These are phyloP conservation scores for Xylaria castorea DNA, from an alignment of 495 filamentous ascomycete species.

Conservation along the genomic window DNA sequence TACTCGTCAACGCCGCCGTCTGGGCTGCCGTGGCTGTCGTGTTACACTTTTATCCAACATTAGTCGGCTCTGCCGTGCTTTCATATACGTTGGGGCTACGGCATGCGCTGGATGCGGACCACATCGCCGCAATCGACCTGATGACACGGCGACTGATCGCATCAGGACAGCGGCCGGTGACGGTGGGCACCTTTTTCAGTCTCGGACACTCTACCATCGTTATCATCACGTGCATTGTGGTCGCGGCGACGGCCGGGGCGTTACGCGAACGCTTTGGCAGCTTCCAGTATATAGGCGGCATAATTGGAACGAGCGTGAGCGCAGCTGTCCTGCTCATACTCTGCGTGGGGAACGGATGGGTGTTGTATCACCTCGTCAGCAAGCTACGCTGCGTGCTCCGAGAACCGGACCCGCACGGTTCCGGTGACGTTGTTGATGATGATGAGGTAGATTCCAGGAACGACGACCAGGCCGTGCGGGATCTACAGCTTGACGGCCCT, in stretches of 20 bases:
- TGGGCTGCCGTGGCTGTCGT: slow-evolving; percentile 79
- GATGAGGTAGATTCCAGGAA: slow-evolving; percentile 28
- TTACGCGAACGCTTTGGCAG: slow-evolving; percentile 78
- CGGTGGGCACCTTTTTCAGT: slow-evolving; percentile 94
- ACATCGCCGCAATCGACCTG: slow-evolving; percentile 95
- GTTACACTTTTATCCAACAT: slow-evolving; percentile 59
- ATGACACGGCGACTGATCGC: slow-evolving; percentile 94
- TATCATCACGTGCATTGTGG: slow-evolving; percentile 86
- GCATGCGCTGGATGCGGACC: slow-evolving; percentile 95
- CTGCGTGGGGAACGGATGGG: slow-evolving; percentile 84
- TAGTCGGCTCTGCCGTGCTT: slow-evolving; percentile 80
- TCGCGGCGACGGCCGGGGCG: slow-evolving; percentile 86
- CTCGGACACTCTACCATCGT: slow-evolving; percentile 95
- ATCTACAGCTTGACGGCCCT: slow-evolving; percentile 75
- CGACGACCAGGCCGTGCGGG: slow-evolving; percentile 60
- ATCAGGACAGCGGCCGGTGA: slow-evolving; percentile 83
- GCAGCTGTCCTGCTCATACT: slow-evolving; percentile 83
- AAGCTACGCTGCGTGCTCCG: slow-evolving; percentile 68
- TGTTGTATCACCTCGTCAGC: slow-evolving; percentile 74
- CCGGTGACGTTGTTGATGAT: slow-evolving; percentile 23
- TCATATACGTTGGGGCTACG: slow-evolving; percentile 90
- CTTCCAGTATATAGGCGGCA: slow-evolving; percentile 82
- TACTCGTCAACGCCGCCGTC: slow-evolving; percentile 69
- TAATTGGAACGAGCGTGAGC: slow-evolving; percentile 84
- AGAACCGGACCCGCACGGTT: slow-evolving; percentile 28